phyloP scores from a whole-genome alignment of 2,329 filamentous ascomycete species.

The Aspergillus viridinutans region DNA sequence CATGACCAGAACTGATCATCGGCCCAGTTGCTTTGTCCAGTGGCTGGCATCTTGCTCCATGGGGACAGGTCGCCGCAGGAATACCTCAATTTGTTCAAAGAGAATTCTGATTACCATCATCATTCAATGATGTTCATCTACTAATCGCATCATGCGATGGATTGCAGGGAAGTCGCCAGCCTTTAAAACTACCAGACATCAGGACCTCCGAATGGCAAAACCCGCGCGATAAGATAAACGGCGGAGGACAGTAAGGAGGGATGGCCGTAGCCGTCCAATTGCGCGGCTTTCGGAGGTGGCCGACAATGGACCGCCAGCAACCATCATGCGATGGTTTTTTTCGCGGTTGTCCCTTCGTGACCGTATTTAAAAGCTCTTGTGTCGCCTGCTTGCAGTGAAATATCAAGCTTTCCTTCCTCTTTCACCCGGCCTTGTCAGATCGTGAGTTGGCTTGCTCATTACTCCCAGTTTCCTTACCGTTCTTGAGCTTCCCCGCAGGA shows the following conservation, averaged over 20 bases:
- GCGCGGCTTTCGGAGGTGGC: conserved; percentile 37
- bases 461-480: neutral
- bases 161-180: neutral
- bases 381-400: neutral
- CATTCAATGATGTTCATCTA: no score
- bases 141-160: neutral
- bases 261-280: conserved; percentile 21
- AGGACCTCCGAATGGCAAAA: neutral
- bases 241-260: conserved; percentile 5
- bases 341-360: conserved; percentile 7
- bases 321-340: conserved; percentile 14
- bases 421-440: neutral
- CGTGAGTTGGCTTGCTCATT: neutral
- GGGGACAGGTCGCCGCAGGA: no score
- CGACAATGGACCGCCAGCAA: conserved; percentile 19
- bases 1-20: no score
- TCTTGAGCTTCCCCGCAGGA: neutral
- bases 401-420: neutral
- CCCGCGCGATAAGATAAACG: conserved; percentile 28
- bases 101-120: no score
- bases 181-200: neutral
- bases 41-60: no score
- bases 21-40: no score
- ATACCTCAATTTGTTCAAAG: no score
- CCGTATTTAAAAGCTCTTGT: conserved; percentile 8